A percentile compares a stretch with the other conserved stretches of the same genome.
These are phyloP conservation scores for Melocanna baccifera DNA, from an alignment of 176 grass and related monocot species.

Conservation along the genomic window DNA sequence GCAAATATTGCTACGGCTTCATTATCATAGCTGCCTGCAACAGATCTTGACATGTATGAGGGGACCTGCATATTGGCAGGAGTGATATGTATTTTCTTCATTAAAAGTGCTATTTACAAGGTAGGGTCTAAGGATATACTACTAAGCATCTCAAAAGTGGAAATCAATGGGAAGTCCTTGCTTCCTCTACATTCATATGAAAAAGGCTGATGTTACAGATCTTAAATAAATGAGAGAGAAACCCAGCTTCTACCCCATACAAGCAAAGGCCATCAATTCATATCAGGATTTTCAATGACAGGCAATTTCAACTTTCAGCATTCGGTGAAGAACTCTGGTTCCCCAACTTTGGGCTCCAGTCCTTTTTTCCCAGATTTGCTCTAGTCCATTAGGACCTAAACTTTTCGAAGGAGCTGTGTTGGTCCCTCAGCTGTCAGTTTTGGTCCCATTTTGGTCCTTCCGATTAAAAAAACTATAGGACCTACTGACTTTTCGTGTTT, in stretches of 20 bases:
- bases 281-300: not conserved
- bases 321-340: not conserved
- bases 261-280: not conserved
- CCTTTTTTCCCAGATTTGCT: not conserved
- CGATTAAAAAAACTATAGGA: not conserved
- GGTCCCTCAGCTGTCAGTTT: not conserved
- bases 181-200: not conserved
- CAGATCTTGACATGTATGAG: constrained; percentile 80
- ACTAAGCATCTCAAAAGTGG: too few relatives aligned
- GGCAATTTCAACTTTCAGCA: not conserved
- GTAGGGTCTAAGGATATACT: not conserved
- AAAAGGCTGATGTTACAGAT: not conserved
- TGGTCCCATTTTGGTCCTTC: not conserved
- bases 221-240: not conserved
- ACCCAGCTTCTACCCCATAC: not conserved
- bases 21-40: constrained; percentile 87
- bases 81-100: not conserved
- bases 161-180: not conserved
- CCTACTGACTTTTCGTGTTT: not conserved
- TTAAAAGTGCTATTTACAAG: not conserved
- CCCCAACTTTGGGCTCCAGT: not conserved
- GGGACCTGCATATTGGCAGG: constrained; percentile 49
- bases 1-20: constrained; percentile 93
- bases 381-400: not conserved
- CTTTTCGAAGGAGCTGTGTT: not conserved